Conservation (phyloP, 352 stramenopile genomes). For the Pythium guiyangense region DNA sequence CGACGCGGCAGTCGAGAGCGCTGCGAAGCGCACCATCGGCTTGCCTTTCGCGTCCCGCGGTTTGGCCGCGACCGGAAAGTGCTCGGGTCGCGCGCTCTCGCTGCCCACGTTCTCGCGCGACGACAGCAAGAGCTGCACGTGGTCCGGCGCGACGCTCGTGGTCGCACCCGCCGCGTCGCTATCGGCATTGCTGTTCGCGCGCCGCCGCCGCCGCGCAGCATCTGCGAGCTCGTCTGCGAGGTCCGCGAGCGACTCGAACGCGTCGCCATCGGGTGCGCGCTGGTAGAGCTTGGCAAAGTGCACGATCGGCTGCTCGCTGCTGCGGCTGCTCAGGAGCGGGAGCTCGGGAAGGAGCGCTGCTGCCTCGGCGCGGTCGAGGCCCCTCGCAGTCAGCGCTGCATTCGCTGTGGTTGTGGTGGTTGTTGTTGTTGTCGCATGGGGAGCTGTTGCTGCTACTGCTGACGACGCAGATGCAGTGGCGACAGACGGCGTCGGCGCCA, state of each 20-base stretch:
- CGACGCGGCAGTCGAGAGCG: too few relatives aligned
- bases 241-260: constrained; percentile 5
- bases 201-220: not conserved
- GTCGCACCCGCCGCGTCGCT: constrained; percentile 17
- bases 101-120: constrained; percentile 38
- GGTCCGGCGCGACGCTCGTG: constrained; percentile 31
- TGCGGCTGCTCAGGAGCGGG: constrained; percentile 9
- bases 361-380: not conserved
- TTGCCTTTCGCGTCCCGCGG: too few relatives aligned
- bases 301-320: constrained; percentile 19
- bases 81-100: constrained; percentile 28
- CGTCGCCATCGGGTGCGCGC: constrained; percentile 47
- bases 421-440: too few relatives aligned
- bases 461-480: not conserved
- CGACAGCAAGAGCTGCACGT: constrained; percentile 60
- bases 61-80: constrained; percentile 36
- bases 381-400: not conserved
- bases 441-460: not conserved
- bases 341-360: constrained; percentile 4
- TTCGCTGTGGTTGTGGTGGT: too few relatives aligned
- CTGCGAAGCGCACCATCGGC: too few relatives aligned
- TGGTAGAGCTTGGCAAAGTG: constrained; percentile 68
- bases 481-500: not conserved
- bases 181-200: not conserved
- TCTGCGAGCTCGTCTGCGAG: constrained; percentile 8